Conservation (phyloP, 441 rosid genomes). For the Geranium incanum region DNA sequence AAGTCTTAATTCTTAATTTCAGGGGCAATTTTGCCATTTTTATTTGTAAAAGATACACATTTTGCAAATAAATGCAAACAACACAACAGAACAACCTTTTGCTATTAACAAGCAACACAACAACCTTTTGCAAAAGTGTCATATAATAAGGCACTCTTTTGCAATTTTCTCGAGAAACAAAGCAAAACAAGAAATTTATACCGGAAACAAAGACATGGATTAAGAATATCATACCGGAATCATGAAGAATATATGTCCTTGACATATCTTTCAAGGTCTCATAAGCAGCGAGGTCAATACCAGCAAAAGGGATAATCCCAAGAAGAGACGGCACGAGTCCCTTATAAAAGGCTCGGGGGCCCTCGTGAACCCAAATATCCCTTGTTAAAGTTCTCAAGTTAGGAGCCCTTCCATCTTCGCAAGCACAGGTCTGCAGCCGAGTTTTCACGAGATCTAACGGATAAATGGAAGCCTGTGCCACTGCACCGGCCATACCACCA, state of each 20-base stretch:
- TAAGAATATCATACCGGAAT: slow-evolving; percentile 33
- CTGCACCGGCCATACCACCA: slow-evolving; percentile 64
- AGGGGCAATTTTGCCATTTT: too few species aligned
- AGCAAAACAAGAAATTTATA: neutral
- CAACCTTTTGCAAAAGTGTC: too few species aligned
- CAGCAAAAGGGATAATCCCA: slow-evolving; percentile 63
- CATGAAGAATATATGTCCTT: slow-evolving; percentile 40
- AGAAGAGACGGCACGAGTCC: slow-evolving; percentile 62
- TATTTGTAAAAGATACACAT: too few species aligned
- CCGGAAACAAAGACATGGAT: neutral
- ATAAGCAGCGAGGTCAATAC: slow-evolving; percentile 58
- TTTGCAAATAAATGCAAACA: too few species aligned
- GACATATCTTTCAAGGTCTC: slow-evolving; percentile 55
- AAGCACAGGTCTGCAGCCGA: slow-evolving; percentile 46
- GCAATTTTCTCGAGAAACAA: neutral
- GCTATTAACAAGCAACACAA: too few species aligned
- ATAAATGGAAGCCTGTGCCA: slow-evolving; percentile 54
- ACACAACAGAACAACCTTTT: too few species aligned
- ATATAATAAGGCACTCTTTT: too few species aligned
- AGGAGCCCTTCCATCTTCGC: slow-evolving; percentile 37
- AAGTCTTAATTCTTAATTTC: too few species aligned
- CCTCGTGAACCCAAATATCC: slow-evolving; percentile 52
- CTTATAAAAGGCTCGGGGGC: slow-evolving; percentile 53
- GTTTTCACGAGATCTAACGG: slow-evolving; percentile 66
- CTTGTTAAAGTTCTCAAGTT: slow-evolving; percentile 38